phyloP scores from a whole-genome alignment of 179 eudicot genomes.

The Silene vulgaris region DNA sequence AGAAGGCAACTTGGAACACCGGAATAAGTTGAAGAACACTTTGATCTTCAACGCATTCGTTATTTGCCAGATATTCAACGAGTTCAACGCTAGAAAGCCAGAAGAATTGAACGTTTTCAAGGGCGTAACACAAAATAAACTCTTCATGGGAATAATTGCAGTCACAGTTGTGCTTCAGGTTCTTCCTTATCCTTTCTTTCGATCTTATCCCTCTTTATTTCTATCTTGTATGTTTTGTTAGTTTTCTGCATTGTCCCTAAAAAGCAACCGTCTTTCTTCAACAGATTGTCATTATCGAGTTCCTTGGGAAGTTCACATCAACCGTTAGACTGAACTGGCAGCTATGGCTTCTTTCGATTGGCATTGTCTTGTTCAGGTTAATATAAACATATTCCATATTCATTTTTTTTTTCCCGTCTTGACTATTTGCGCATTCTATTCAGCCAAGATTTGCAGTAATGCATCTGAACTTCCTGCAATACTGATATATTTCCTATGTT shows the following conservation, averaged over 20 bases:
- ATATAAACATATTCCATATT: constrained; percentile 1
- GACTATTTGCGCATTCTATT: too few species aligned
- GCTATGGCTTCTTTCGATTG: constrained; percentile 63
- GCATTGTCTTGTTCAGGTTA: constrained; percentile 60
- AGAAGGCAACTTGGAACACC: constrained; percentile 32
- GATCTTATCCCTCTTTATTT: not conserved
- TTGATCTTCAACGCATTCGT: constrained; percentile 81
- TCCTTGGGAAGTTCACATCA: constrained; percentile 67
- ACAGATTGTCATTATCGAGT: constrained; percentile 64
- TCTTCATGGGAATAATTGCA: constrained; percentile 70
- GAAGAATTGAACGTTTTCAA: constrained; percentile 69
- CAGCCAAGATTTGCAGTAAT: too few species aligned
- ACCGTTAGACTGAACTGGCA: constrained; percentile 54
- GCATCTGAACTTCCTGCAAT: not conserved
- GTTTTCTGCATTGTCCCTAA: constrained; percentile 9
- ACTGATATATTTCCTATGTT: constrained; percentile 14
- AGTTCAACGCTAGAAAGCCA: constrained; percentile 89
- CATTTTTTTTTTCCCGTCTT: too few species aligned
- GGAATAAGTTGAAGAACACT: constrained; percentile 58
- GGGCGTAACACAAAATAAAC: constrained; percentile 58
- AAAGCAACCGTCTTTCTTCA: constrained; percentile 15
- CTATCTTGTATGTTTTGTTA: not conserved
- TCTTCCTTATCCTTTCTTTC: not conserved
- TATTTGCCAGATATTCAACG: constrained; percentile 90
- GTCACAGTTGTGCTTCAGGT: constrained; percentile 74